phyloP scores from a whole-genome alignment of 2,329 filamentous ascomycete species.

The Aspergillus pseudoglaucus region DNA sequence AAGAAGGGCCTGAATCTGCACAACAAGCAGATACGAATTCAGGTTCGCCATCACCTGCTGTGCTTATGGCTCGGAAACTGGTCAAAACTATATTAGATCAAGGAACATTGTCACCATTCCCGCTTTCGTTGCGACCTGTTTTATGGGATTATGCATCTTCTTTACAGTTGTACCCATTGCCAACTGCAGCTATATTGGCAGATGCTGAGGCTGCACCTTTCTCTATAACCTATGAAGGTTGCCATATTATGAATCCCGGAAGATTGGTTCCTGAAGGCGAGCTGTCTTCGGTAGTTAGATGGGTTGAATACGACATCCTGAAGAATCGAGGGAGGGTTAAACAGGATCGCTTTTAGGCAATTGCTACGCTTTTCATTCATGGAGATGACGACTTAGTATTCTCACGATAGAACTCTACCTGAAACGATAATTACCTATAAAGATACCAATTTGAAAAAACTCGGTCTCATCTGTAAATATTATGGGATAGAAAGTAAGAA shows the following conservation, averaged over 20 bases:
- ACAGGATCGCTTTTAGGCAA: constrained; percentile 53
- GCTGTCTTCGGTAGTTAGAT: constrained; percentile 60
- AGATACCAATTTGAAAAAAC: background rate
- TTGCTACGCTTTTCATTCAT: background rate
- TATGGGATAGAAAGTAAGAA: too few species aligned
- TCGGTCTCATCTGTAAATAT: too few species aligned
- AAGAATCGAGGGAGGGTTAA: constrained; percentile 54
- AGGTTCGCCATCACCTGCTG: constrained; percentile 19
- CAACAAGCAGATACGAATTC: constrained; percentile 10
- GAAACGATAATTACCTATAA: background rate
- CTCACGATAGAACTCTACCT: background rate
- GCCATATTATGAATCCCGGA: constrained; percentile 91
- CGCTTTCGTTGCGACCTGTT: constrained; percentile 68
- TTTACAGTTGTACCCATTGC: constrained; percentile 79
- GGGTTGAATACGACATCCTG: constrained; percentile 79
- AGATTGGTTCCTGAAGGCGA: constrained; percentile 63
- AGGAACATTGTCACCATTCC: constrained; percentile 80
- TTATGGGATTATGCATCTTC: constrained; percentile 80
- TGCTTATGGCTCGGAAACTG: constrained; percentile 60
- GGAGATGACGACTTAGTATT: background rate
- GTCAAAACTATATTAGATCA: constrained; percentile 92
- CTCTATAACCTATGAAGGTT: constrained; percentile 86
- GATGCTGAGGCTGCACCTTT: constrained; percentile 79
- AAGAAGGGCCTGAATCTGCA: constrained; percentile 16
- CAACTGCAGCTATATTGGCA: constrained; percentile 73